Evolutionary conservation across 1,284 basidiomycete species (phyloP).

Genomic region (Malassezia pachydermatis): DNA sequence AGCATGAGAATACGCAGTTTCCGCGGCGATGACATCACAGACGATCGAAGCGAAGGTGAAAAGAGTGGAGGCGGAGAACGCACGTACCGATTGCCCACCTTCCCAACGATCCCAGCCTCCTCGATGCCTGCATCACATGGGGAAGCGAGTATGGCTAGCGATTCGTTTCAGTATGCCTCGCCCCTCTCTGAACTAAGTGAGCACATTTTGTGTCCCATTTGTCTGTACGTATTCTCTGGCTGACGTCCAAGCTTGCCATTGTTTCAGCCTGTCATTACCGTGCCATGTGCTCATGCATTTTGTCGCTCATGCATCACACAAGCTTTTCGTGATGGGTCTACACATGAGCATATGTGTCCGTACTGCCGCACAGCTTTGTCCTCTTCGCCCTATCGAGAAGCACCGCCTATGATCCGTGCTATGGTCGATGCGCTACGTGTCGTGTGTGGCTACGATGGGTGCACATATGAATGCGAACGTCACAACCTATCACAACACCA

Average conservation of each 20-base stretch:
- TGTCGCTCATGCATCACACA: background rate
- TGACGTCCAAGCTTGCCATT: slow-evolving; percentile 1
- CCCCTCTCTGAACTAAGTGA: background rate
- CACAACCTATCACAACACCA: background rate
- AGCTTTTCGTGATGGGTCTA: background rate
- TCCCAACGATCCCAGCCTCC: too few relatives aligned
- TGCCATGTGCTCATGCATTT: slow-evolving; percentile 1
- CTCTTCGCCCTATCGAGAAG: background rate
- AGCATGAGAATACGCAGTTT: slow-evolving; percentile 39
- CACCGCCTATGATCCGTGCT: background rate
- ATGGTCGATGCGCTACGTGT: slow-evolving; percentile 1
- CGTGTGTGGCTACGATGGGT: background rate
- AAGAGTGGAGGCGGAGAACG: background rate
- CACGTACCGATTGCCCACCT: background rate
- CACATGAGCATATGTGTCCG: background rate
- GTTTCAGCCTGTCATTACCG: background rate
- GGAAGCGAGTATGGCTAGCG: background rate
- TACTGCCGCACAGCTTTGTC: background rate
- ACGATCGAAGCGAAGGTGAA: background rate
- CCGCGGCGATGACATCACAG: background rate
- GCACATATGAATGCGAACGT: slow-evolving; percentile 1
- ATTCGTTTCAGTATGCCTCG: background rate
- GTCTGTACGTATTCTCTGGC: background rate
- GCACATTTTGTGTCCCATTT: slow-evolving; percentile 2
- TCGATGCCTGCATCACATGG: background rate